Percentiles rank a stretch among this genome's conserved stretches.
Conservation (phyloP, 1,139 yeast genomes). For the Debaryomyces nepalensis region DNA sequence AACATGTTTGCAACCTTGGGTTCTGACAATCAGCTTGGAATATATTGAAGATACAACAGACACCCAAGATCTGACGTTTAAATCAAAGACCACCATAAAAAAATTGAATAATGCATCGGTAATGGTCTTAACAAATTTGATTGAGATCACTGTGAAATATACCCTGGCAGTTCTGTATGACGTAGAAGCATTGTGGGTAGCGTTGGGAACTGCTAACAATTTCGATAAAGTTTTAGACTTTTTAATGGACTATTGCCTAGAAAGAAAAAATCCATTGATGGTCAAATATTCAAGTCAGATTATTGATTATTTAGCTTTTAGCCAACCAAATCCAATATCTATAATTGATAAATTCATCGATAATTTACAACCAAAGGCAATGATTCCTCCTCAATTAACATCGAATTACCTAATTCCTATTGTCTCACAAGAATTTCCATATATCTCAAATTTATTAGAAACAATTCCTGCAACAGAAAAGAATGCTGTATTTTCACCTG, state of each 20-base stretch:
- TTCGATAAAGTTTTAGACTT: conserved; percentile 75
- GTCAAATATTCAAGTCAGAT: conserved; percentile 83
- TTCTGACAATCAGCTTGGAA: conserved; percentile 73
- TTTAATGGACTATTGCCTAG: conserved; percentile 68
- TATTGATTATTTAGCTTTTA: conserved; percentile 68
- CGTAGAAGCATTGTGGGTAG: conserved; percentile 94
- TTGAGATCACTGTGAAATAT: conserved; percentile 82
- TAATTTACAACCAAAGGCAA: conserved; percentile 78
- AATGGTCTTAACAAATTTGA: conserved; percentile 81
- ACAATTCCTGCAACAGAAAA: conserved; percentile 63
- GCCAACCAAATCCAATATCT: conserved; percentile 59
- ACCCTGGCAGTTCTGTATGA: conserved; percentile 78
- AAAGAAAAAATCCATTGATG: conserved; percentile 71
- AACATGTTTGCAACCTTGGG: conserved; percentile 87
- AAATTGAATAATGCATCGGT: conserved; percentile 55
- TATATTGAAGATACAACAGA: conserved; percentile 25
- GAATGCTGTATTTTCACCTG: conserved; percentile 80
- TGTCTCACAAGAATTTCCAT: conserved; percentile 51
- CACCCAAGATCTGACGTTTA: conserved; percentile 13
- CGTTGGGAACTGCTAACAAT: conserved; percentile 75
- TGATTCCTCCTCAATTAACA: conserved; percentile 72
- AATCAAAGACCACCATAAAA: conserved; percentile 13
- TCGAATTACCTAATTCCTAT: neutral
- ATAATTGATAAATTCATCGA: conserved; percentile 68
- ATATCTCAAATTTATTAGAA: conserved; percentile 71